Percentiles rank a stretch among this genome's conserved stretches.
These are phyloP conservation scores for Otatea glauca DNA, from an alignment of 176 grass and related monocot genomes.

Conservation along the genomic window DNA sequence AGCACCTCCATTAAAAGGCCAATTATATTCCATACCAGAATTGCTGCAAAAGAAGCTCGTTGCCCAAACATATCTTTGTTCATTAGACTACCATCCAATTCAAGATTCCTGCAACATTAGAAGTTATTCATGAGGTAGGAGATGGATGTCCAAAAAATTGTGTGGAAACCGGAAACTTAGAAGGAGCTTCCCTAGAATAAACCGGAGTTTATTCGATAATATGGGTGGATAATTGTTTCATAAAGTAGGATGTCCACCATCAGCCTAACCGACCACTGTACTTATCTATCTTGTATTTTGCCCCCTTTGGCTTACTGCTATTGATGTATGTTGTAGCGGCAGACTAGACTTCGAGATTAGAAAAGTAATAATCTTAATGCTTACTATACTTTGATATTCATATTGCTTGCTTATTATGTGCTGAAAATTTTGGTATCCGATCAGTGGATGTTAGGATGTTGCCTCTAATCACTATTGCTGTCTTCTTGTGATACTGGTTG, in stretches of 20 bases:
- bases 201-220: neutral
- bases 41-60: conserved; percentile 13
- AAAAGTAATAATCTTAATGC: conserved; percentile 9
- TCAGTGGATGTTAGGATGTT: neutral
- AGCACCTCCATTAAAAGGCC: conserved; percentile 6
- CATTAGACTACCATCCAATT: conserved; percentile 29
- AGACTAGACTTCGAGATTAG: conserved; percentile 33
- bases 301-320: neutral
- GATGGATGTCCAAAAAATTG: neutral
- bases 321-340: conserved; percentile 29
- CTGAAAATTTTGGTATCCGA: neutral
- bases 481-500: too few species aligned
- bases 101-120: conserved; percentile 20
- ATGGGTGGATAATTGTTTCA: conserved; percentile 9
- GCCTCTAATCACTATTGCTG: too few species aligned
- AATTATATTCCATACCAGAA: conserved; percentile 7
- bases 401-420: neutral
- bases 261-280: conserved; percentile 11
- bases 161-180: neutral
- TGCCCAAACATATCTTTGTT: conserved; percentile 22
- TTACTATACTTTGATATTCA: neutral
- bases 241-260: neutral
- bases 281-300: neutral
- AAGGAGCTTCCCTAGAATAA: conserved; percentile 11
- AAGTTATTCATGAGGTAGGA: neutral